phyloP scores from a whole-genome alignment of 257 asterid genomes.

The Salvia splendens region DNA sequence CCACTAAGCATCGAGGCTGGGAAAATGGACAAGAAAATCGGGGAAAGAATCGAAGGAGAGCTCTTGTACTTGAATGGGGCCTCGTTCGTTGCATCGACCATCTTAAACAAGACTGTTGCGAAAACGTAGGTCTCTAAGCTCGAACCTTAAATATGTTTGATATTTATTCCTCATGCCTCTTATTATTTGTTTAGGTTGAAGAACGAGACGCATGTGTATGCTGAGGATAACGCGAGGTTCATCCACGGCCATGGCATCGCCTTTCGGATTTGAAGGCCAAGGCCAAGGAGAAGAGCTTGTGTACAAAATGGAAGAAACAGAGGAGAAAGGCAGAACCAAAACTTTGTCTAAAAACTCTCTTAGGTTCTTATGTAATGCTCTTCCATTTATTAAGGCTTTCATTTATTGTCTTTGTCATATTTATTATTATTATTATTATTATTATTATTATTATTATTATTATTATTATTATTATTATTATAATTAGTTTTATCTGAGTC shows the following conservation, averaged over 20 bases:
- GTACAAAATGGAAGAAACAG: slow-evolving; percentile 32
- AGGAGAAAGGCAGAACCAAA: slow-evolving; percentile 12
- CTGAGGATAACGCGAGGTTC: slow-evolving; percentile 94
- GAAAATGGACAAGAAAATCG: slow-evolving; percentile 80
- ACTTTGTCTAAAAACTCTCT: slow-evolving; percentile 20
- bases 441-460: too few species aligned
- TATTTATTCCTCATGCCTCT: background rate
- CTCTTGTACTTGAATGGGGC: slow-evolving; percentile 82
- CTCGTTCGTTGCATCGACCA: slow-evolving; percentile 83
- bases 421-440: background rate
- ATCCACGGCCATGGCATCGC: slow-evolving; percentile 91
- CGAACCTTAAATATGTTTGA: background rate
- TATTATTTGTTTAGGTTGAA: slow-evolving; percentile 54
- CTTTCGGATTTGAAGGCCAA: slow-evolving; percentile 46
- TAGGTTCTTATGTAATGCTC: slow-evolving; percentile 39
- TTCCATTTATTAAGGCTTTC: slow-evolving; percentile 32
- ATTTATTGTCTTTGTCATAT: background rate
- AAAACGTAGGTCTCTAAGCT: slow-evolving; percentile 56
- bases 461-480: background rate
- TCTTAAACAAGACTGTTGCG: slow-evolving; percentile 80
- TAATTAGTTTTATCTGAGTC: too few species aligned
- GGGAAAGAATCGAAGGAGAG: slow-evolving; percentile 85
- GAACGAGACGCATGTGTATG: slow-evolving; percentile 88
- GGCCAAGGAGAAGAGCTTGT: slow-evolving; percentile 25
- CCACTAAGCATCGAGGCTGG: slow-evolving; percentile 81